Evolutionary conservation across 2,329 filamentous ascomycete genomes (phyloP), one percentile per base, ranked within the genome.

Genomic region (Sclerotinia borealis): DNA sequence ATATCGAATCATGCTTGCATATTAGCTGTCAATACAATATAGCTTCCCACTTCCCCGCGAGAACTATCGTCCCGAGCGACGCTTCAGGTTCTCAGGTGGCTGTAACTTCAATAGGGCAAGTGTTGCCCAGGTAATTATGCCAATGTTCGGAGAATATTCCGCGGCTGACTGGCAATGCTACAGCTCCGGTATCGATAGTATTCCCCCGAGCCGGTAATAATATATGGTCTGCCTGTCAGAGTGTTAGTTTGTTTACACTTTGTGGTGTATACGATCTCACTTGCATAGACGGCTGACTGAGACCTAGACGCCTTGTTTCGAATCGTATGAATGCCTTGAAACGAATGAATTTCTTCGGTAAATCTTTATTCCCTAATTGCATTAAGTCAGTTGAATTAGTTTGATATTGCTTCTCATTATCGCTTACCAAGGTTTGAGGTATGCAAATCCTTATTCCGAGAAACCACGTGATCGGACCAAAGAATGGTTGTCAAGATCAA

Each of bases 231-330:
- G 6, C 41, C 27, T 47, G n/a, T 45, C 8, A 36, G 29, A 22
- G 29, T 45, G 1, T 45, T 17, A 45, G 17, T 25, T 22, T 58
- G n/a, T 58, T 25, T 47, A 31, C 13, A 19, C 36, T 34, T 25
- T 49, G 49, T 47, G n/a, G 19, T 41, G 29, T 27, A 34, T 56
- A 58, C 34, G 31, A 56, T 62, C 51, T 62, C 31, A 62, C 60
- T 22, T 62, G 50, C 60, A 62, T 56, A 25, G n/a, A 58, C 25
- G 41, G 60, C 60, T 58, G 51, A 49, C 39, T 50, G 22, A n/a
- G 50, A n/a, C 22, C 29, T 25, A 13, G 29, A 49, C 22, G 19
- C 31, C 17, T 34, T 58, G 29, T 45, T 58, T 45, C n/a, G 2
- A 34, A 45, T 34, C 2, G n/a, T 36, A 8, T 29, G 9, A 29